Base-by-base conservation (phyloP, 345 rosid genomes). In the Eucalyptus camaldulensis region DNA sequence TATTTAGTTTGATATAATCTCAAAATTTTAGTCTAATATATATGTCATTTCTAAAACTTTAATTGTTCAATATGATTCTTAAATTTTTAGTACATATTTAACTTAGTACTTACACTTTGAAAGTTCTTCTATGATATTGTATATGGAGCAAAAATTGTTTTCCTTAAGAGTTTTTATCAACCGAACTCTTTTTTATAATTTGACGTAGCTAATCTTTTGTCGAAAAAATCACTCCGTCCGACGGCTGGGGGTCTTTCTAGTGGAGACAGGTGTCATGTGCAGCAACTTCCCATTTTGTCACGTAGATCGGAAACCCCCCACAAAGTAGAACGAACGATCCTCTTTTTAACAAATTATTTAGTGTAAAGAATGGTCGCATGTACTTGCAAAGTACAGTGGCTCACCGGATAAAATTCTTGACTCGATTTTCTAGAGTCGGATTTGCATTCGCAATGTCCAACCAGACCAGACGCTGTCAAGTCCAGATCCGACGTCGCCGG, bases 51-150 rank as follows among this genome's bases (percentile, higher is more conserved):
- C 3, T 5, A 56, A 56, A 56, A 22, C 1, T 56, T 56, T 24
- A 56, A 24, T 56, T 24, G 3, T 24, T 22, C 6, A 0, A 56
- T 56, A 56, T 56, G 1, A 56, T 24, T 24, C 4, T 0, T 56
- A 56, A 56, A 56, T 56, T 56, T 24, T 56, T 24, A 24, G 6
- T 24, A 24, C 3, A 56, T 56, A 22, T 24, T 56, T 56, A 24
- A 22, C 6, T 56, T 56, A 56, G 1, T 10, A 1, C 1, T 3
- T 24, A 22, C 12, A 56, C 6, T 24, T 53, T 53, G 24, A 53
- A 19, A 53, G 25, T 19, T 1, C 10, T 53, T 21, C 8, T 24
- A 24, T 56, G 27, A 60, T 60, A 12, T 27, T 33, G 7, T 6
- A 19, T 17, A 17, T 69, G 17, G 11, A 16, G 7, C 4, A 2